Conservation (phyloP, 257 asterid species). For the Ilex aquifolium region DNA sequence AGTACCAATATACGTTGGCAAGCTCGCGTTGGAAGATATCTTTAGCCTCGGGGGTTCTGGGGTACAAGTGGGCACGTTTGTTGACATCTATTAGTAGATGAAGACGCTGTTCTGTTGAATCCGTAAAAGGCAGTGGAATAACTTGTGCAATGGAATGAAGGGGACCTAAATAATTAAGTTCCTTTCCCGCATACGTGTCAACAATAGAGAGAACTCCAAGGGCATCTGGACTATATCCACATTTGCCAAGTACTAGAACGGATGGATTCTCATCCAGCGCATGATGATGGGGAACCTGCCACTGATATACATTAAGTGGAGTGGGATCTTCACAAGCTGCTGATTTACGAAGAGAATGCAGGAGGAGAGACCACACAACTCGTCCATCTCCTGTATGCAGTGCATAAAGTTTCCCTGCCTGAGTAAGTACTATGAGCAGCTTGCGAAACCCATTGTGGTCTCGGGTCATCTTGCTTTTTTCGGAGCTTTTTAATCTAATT, state of each 20-base stretch:
- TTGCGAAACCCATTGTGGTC: constrained; percentile 61
- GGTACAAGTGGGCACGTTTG: constrained; percentile 65
- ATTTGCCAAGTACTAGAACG: constrained; percentile 81
- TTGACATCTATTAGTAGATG: constrained; percentile 71
- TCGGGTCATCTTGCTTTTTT: constrained; percentile 88
- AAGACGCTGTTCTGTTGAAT: constrained; percentile 78
- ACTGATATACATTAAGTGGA: constrained; percentile 69
- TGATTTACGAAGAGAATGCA: constrained; percentile 50
- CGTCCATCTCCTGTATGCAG: constrained; percentile 97
- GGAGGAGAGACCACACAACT: constrained; percentile 44
- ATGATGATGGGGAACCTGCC: constrained; percentile 99
- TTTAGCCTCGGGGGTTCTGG: constrained; percentile 84
- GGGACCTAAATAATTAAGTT: constrained; percentile 52
- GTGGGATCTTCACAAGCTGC: constrained; percentile 63
- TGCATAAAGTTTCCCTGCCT: constrained; percentile 82
- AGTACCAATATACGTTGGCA: constrained; percentile 84
- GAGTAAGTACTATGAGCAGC: constrained; percentile 80
- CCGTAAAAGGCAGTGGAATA: constrained; percentile 79
- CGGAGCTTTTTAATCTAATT: constrained; percentile 79
- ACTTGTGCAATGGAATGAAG: constrained; percentile 66
- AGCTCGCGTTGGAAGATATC: constrained; percentile 54
- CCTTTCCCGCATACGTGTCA: constrained; percentile 82
- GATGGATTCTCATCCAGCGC: constrained; percentile 94
- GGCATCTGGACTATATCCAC: constrained; percentile 59
- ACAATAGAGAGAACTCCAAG: constrained; percentile 76